phyloP scores from a whole-genome alignment of 257 asterid species.

The Solanum tacnaense region DNA sequence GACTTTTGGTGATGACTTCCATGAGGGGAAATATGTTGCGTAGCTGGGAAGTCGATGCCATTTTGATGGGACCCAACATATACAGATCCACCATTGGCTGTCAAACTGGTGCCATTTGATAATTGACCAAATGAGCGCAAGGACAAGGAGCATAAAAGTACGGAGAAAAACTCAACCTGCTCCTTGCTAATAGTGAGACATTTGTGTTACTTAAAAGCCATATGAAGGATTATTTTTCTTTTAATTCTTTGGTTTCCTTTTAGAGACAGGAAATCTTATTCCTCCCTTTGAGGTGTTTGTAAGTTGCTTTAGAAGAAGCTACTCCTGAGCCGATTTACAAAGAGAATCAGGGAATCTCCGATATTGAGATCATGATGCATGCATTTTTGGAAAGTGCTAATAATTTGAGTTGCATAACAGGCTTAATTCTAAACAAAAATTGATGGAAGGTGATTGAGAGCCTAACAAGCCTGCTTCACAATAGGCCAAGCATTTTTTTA shows the following conservation, averaged over 20 bases:
- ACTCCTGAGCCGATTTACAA: not conserved
- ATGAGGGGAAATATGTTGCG: not conserved
- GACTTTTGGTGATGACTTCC: not conserved
- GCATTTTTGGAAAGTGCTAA: not conserved
- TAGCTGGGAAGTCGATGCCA: not conserved
- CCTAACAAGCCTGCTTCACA: not conserved
- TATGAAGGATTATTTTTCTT: not conserved
- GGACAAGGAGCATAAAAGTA: not conserved
- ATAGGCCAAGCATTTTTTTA: not conserved
- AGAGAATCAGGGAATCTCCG: not conserved
- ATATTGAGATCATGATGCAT: not conserved
- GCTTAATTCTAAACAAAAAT: not conserved
- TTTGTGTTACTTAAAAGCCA: not conserved
- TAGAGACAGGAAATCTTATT: not conserved
- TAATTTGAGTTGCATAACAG: not conserved
- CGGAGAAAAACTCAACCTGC: not conserved
- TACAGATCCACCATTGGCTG: not conserved
- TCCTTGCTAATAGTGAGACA: not conserved
- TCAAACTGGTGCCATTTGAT: not conserved
- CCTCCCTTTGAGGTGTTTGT: not conserved
- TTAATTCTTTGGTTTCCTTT: not conserved
- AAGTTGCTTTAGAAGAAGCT: not conserved
- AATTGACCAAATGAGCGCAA: not conserved
- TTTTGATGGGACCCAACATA: not conserved
- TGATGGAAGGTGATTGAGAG: not conserved